Conservation (phyloP, 73 alveolate species). For the Paramecium caudatum region DNA sequence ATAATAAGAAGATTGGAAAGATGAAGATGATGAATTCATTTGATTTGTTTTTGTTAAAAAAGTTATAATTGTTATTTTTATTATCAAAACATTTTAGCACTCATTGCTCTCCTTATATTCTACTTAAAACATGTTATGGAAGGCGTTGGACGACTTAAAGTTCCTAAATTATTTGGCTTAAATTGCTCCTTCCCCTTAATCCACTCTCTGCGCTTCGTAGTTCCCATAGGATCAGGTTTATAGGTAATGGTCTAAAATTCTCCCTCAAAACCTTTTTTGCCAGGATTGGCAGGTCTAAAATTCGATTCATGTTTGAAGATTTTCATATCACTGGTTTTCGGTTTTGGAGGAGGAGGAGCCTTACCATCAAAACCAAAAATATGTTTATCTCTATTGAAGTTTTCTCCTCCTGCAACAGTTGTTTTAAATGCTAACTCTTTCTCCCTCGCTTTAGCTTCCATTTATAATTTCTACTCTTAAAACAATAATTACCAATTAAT, state of each 20-base stretch:
- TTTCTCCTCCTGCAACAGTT: slow-evolving; percentile 47
- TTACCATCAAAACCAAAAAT: slow-evolving; percentile 51
- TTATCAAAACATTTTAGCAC: slow-evolving; percentile 44
- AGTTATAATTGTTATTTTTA: too few relatives aligned
- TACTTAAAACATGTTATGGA: slow-evolving; percentile 8
- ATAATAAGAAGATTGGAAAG: slow-evolving; percentile 77
- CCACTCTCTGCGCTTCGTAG: slow-evolving; percentile 33
- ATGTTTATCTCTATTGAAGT: slow-evolving; percentile 22
- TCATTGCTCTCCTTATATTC: slow-evolving; percentile 54
- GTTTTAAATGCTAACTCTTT: slow-evolving; percentile 30
- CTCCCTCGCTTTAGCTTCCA: slow-evolving; percentile 27
- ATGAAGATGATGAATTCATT: slow-evolving; percentile 80
- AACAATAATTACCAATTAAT: neutral
- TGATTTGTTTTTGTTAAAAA: slow-evolving; percentile 57
- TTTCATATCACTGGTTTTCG: neutral
- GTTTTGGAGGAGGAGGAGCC: slow-evolving; percentile 29
- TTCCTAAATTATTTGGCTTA: slow-evolving; percentile 53
- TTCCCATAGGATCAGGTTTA: slow-evolving; percentile 33
- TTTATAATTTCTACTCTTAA: neutral
- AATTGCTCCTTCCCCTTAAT: slow-evolving; percentile 44
- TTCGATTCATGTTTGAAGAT: slow-evolving; percentile 9
- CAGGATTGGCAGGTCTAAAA: slow-evolving; percentile 51
- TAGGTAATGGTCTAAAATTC: neutral
- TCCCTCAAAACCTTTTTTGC: slow-evolving; percentile 36
- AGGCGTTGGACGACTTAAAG: slow-evolving; percentile 45